Evolutionary conservation across 768 basidiomycete species (phyloP).

Genomic region (Russula sp.): DNA sequence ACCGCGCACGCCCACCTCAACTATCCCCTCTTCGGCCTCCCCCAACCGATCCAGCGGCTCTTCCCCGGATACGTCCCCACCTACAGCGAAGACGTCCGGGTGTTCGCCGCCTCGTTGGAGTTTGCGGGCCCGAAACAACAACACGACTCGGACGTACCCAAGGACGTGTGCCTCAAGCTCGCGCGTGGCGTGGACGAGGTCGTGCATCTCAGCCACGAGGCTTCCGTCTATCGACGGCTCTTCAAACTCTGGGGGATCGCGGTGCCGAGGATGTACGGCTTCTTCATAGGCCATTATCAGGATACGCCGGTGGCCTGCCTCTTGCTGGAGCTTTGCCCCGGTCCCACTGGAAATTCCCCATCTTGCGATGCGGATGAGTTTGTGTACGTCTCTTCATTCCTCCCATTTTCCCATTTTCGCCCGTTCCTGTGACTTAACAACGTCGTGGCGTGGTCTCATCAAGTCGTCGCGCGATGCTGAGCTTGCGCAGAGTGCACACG

Average conservation of each 20-base stretch:
- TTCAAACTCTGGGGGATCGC: constrained; percentile 16
- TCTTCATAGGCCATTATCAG: constrained; percentile 4
- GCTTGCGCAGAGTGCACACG: constrained; percentile 11
- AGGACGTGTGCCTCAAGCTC: constrained; percentile 9
- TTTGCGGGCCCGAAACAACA: not conserved
- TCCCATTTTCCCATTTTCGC: not conserved
- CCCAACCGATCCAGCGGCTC: not conserved
- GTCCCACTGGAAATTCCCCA: not conserved
- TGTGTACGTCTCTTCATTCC: not conserved
- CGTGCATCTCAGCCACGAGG: constrained; percentile 13
- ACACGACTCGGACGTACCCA: not conserved
- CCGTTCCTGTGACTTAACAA: not conserved
- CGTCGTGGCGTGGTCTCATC: too few relatives aligned
- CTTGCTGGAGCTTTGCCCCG: constrained; percentile 10
- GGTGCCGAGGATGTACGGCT: constrained; percentile 15
- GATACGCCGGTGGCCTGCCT: constrained; percentile 10
- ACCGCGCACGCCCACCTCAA: constrained; percentile 8
- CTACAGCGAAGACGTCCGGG: not conserved
- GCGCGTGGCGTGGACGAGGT: constrained; percentile 15
- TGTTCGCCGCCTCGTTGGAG: constrained; percentile 14
- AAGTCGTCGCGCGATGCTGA: constrained; percentile 13
- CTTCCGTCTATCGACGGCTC: constrained; percentile 14
- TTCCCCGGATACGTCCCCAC: not conserved
- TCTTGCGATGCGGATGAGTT: not conserved
- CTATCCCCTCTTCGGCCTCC: constrained; percentile 4